phyloP scores from a whole-genome alignment of 2,329 filamentous ascomycete species.

The Setomelanomma holmii region DNA sequence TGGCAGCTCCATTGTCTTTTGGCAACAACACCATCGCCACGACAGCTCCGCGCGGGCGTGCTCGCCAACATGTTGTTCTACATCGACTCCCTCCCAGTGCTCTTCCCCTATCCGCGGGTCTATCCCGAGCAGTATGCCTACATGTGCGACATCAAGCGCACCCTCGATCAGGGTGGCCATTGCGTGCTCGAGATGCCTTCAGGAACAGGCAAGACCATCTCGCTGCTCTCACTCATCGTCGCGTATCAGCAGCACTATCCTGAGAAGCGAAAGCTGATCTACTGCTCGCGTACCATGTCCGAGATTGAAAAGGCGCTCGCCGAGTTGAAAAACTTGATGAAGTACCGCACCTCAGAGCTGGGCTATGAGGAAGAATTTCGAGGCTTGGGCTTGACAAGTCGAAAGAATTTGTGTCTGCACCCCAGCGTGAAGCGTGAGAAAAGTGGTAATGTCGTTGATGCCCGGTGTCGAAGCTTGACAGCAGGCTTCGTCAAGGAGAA shows the following conservation, averaged over 20 bases:
- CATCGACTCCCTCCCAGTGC: constrained; percentile 75
- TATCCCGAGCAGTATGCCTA: constrained; percentile 69
- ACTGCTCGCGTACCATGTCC: constrained; percentile 99
- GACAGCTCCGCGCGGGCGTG: constrained; percentile 26
- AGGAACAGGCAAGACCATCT: constrained; percentile 96
- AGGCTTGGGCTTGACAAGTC: constrained; percentile 88
- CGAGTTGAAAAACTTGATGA: constrained; percentile 92
- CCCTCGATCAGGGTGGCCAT: constrained; percentile 91
- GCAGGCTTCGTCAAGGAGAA: constrained; percentile 98
- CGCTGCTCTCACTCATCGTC: constrained; percentile 90
- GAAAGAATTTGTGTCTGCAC: constrained; percentile 96
- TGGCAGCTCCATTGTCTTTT: constrained; percentile 19
- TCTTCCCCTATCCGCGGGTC: constrained; percentile 77
- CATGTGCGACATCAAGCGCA: constrained; percentile 87
- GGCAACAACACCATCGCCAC: constrained; percentile 24
- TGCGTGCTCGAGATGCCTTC: constrained; percentile 99
- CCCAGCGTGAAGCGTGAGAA: constrained; percentile 96
- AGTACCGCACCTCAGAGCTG: constrained; percentile 88
- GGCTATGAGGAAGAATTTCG: constrained; percentile 92
- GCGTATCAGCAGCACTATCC: constrained; percentile 95
- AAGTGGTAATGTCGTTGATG: constrained; percentile 91
- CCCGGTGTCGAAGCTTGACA: constrained; percentile 92
- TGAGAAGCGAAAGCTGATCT: constrained; percentile 94
- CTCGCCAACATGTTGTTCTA: constrained; percentile 74
- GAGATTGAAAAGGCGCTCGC: constrained; percentile 98